These are phyloP conservation scores for Aspergillus felis DNA, from an alignment of 2,329 filamentous ascomycete species.

Conservation along the genomic window DNA sequence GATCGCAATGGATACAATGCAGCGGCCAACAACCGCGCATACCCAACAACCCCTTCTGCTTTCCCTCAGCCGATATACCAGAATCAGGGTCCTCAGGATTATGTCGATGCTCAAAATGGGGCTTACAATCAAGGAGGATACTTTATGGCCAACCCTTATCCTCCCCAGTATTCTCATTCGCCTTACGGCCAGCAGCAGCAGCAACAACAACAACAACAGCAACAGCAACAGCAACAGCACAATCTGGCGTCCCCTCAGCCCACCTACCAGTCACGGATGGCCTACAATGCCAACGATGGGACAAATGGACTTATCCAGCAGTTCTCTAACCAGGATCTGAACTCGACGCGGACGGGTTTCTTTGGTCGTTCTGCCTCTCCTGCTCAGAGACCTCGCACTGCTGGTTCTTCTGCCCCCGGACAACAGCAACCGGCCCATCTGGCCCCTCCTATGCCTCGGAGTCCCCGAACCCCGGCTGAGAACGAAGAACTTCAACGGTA, in stretches of 20 bases:
- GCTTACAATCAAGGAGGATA: conserved; percentile 49
- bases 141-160: conserved; percentile 60
- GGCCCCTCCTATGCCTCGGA: conserved; percentile 62
- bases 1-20: conserved; percentile 57
- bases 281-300: conserved; percentile 66
- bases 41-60: conserved; percentile 88
- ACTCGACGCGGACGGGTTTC: conserved; percentile 64
- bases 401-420: conserved; percentile 54
- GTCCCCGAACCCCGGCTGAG: conserved; percentile 53
- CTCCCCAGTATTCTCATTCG: conserved; percentile 48
- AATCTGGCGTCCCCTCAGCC: conserved; percentile 55
- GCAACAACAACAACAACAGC: conserved; percentile 15
- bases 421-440: conserved; percentile 64
- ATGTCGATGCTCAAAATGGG: conserved; percentile 50
- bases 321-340: conserved; percentile 93
- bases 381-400: conserved; percentile 75
- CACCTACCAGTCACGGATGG: conserved; percentile 50
- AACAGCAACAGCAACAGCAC: conserved; percentile 11
- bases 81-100: conserved; percentile 57
- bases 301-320: conserved; percentile 92
- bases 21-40: conserved; percentile 62
- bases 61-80: conserved; percentile 87
- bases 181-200: conserved; percentile 44
- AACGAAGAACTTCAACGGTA: conserved; percentile 72
- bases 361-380: conserved; percentile 69